These are phyloP conservation scores for Colletotrichum australisinense DNA, from an alignment of 2,329 filamentous ascomycete genomes.

Conservation along the genomic window DNA sequence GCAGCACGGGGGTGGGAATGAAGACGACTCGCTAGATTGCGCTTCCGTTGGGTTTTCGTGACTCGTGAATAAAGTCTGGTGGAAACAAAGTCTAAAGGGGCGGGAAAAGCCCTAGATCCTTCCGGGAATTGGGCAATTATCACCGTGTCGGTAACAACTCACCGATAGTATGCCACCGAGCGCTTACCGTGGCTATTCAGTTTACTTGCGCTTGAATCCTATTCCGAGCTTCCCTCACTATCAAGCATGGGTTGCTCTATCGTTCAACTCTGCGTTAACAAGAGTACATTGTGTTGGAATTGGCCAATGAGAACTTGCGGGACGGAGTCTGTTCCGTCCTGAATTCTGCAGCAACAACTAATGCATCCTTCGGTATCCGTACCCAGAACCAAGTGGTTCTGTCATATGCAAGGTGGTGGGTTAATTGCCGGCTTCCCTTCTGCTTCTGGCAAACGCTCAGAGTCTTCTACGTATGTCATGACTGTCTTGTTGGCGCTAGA, in stretches of 20 bases:
- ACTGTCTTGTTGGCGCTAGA: not conserved
- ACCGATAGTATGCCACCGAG: not conserved
- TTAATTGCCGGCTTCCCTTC: not conserved
- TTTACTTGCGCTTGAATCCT: not conserved
- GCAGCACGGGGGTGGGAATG: not conserved
- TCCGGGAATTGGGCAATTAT: not conserved
- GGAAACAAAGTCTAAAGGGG: not conserved
- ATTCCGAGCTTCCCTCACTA: not conserved
- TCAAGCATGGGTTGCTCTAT: not conserved
- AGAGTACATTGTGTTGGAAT: not conserved
- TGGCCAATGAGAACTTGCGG: not conserved
- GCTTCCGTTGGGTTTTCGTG: not conserved
- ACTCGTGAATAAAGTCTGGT: not conserved
- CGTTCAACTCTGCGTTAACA: not conserved
- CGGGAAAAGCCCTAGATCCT: not conserved
- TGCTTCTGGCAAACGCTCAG: not conserved
- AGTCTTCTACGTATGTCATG: not conserved
- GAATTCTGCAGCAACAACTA: not conserved
- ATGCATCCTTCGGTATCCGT: not conserved
- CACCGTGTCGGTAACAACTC: not conserved
- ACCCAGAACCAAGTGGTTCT: slow-evolving; percentile 3
- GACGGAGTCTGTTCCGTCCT: not conserved
- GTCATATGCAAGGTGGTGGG: not conserved
- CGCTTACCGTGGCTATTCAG: too few species aligned
- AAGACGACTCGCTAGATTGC: not conserved